Conservation (phyloP, 352 stramenopile species). For the Phytophthora pinifolia region DNA sequence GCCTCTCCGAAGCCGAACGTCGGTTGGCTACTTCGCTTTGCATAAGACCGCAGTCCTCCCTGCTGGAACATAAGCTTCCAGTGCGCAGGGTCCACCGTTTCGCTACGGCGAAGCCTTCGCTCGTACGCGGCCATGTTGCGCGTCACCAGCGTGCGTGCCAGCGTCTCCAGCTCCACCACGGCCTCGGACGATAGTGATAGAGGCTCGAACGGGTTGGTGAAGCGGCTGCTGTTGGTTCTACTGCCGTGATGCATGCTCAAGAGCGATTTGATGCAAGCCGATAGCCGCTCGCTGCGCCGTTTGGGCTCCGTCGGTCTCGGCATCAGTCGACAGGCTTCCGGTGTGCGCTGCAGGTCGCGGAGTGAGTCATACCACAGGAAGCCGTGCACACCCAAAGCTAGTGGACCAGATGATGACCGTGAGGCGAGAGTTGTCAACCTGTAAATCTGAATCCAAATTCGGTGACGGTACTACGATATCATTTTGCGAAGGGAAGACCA, state of each 20-base stretch:
- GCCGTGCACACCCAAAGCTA: too few relatives aligned
- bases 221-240: constrained; percentile 18
- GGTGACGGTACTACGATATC: too few relatives aligned
- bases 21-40: constrained; percentile 17
- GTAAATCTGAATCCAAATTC: too few relatives aligned
- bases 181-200: constrained; percentile 28
- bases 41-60: constrained; percentile 31
- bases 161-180: constrained; percentile 20
- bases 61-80: constrained; percentile 42
- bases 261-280: constrained; percentile 13
- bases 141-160: constrained; percentile 30
- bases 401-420: too few relatives aligned
- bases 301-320: neutral
- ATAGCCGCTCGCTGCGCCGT: neutral
- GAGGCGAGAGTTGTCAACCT: too few relatives aligned
- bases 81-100: constrained; percentile 23
- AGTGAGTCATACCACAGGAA: too few relatives aligned
- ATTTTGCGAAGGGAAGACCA: neutral
- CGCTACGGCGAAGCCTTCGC: constrained; percentile 12
- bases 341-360: neutral
- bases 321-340: constrained; percentile 15
- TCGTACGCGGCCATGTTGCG: constrained; percentile 42
- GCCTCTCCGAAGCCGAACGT: constrained; percentile 13
- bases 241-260: constrained; percentile 15
- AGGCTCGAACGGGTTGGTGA: constrained; percentile 39